Conservation (phyloP, 2,329 filamentous ascomycete species). For the Nemania sp. region DNA sequence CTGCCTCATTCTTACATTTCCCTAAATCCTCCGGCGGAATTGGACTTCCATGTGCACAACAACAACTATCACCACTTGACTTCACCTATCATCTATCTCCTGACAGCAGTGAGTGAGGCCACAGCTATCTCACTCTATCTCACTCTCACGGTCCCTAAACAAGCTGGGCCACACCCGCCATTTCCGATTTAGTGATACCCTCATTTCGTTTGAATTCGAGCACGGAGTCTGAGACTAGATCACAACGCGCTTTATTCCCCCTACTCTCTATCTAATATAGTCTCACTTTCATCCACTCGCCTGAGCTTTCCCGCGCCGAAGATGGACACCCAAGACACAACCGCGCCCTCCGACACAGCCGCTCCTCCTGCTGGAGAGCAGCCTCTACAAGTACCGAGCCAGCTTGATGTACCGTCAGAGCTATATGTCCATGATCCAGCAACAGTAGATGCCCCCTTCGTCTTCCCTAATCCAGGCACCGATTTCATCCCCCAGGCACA, state of each 20-base stretch:
- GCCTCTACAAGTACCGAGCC: conserved; percentile 18
- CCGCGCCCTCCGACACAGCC: neutral
- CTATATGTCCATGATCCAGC: conserved; percentile 34
- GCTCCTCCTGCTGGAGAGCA: conserved; percentile 24
- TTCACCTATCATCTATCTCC: conserved; percentile 12
- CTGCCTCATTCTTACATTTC: neutral
- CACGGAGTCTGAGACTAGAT: neutral
- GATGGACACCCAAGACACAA: conserved; percentile 24
- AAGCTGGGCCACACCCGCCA: neutral
- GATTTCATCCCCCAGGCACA: conserved; percentile 36
- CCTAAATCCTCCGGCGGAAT: neutral
- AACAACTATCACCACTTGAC: neutral
- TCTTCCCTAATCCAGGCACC: conserved; percentile 31
- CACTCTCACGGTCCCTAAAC: neutral
- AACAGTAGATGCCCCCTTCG: conserved; percentile 23
- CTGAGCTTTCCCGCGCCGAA: neutral
- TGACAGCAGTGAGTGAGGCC: conserved; percentile 15
- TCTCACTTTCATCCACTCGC: conserved; percentile 4
- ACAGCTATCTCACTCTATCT: conserved; percentile 9
- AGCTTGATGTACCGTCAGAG: conserved; percentile 11
- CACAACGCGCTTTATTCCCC: neutral
- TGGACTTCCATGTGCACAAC: conserved; percentile 5
- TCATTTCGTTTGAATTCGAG: neutral
- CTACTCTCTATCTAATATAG: neutral
- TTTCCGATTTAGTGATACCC: neutral